phyloP scores from a whole-genome alignment of 805 yeast genomes.

The Myxozyma nipponensis region DNA sequence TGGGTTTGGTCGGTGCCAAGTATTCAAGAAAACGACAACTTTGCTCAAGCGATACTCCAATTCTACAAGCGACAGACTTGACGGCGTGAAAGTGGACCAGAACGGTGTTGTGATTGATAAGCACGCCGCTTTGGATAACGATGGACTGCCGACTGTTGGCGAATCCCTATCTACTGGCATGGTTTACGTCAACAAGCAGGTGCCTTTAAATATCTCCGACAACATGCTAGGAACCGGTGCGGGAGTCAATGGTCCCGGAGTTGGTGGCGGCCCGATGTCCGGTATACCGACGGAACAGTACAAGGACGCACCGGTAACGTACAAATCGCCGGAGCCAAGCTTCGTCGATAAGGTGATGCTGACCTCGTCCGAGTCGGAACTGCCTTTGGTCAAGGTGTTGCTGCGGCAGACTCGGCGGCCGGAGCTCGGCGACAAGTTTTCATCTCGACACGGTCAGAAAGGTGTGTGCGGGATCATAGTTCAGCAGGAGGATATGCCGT shows the following conservation, averaged over 20 bases:
- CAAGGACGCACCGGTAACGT: conserved; percentile 85
- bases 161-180: conserved; percentile 86
- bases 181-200: conserved; percentile 87
- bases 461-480: conserved; percentile 99
- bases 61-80: conserved; percentile 85
- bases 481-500: conserved; percentile 94
- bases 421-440: conserved; percentile 94
- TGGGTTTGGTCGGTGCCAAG: conserved; percentile 98
- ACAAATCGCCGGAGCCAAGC: conserved; percentile 93
- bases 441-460: conserved; percentile 97
- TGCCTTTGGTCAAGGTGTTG: conserved; percentile 86
- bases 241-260: background rate
- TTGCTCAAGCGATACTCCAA: conserved; percentile 87
- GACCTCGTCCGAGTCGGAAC: conserved; percentile 93
- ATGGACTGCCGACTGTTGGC: conserved; percentile 97
- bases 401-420: conserved; percentile 95
- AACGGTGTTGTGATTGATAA: conserved; percentile 73
- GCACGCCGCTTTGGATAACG: conserved; percentile 83
- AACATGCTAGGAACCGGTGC: conserved; percentile 49
- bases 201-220: conserved; percentile 74
- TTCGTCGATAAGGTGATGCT: conserved; percentile 97
- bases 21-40: conserved; percentile 84
- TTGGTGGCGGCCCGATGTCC: conserved; percentile 7
- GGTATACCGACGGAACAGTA: conserved; percentile 49
- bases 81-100: conserved; percentile 83